Evolutionary conservation across 805 yeast genomes (phyloP).

Genomic region (Komagataella mondaviorum): DNA sequence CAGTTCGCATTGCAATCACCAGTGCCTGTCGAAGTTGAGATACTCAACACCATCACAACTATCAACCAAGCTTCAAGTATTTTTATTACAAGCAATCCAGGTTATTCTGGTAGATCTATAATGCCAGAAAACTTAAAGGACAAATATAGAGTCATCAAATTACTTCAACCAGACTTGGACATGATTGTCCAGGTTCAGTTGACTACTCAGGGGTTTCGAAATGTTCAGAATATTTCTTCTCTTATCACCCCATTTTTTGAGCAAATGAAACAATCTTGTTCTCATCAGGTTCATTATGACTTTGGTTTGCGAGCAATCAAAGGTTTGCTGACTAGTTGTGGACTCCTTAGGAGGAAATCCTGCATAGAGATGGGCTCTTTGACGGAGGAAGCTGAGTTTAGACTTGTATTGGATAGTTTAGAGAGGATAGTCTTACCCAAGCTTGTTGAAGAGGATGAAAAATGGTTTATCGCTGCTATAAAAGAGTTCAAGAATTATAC

Average conservation of each 20-base stretch:
- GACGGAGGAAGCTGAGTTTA: conserved; percentile 9
- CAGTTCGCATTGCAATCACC: conserved; percentile 33
- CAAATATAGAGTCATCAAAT: conserved; percentile 62
- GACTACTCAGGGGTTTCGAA: conserved; percentile 53
- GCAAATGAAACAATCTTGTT: conserved; percentile 23
- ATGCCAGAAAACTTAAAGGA: conserved; percentile 80
- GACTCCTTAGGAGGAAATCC: conserved; percentile 23
- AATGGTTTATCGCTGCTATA: conserved; percentile 17
- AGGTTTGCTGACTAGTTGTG: conserved; percentile 46
- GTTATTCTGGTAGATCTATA: conserved; percentile 67
- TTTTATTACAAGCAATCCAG: conserved; percentile 87
- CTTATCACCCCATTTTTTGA: conserved; percentile 42
- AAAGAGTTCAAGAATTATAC: conserved; percentile 14
- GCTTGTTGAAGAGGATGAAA: conserved; percentile 38
- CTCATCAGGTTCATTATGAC: conserved; percentile 68
- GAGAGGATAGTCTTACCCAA: conserved; percentile 58
- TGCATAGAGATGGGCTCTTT: not conserved
- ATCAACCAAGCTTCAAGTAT: conserved; percentile 47
- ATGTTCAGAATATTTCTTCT: conserved; percentile 29
- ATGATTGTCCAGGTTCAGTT: conserved; percentile 62
- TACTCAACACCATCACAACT: conserved; percentile 25
- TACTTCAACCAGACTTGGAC: conserved; percentile 58
- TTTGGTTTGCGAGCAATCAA: conserved; percentile 83
- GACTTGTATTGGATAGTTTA: conserved; percentile 33
- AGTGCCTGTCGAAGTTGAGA: conserved; percentile 16